Evolutionary conservation across 163 green algal genomes (phyloP), one percentile per base, ranked within the genome.

Genomic region (Chlamydomonas reinhardtii): DNA sequence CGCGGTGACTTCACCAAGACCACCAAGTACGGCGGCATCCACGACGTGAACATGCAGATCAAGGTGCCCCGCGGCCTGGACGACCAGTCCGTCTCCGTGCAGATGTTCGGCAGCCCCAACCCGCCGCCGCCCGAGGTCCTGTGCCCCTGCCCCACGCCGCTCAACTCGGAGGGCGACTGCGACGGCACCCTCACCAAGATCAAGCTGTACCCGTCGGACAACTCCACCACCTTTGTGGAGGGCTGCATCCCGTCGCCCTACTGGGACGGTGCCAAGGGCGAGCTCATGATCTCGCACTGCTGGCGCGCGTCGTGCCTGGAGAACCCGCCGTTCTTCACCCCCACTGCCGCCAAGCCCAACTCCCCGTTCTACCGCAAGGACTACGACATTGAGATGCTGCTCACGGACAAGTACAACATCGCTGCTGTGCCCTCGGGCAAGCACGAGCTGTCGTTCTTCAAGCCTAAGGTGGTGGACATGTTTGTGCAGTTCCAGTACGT

Each of bases 21-120:
- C 31, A 31, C 29, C 31, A 31, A 31, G 16, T 16, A 29, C 70
- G 35, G 59, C 31, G 61, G 72, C 39, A 75, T 87, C 71, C 56
- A 74, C 4, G 73, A 59, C 11, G 37, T 87, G 29, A 71, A 87
- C 71, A 24, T 87, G 71, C 62, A 82, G 61, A 87, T 87, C 39
- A 27, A 75, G 32, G 82, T 87, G 29, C 82, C 82, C 20, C 24
- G 68, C 27, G 82, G 71, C 39, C n/a, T 87, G 82, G 82, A 87
- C 61, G 82, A 87, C 39, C 82, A 87, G 61, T 87, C 82, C 2
- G 82, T 87, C 5, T 82, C 82, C 12, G 82, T 87, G 31, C 82
- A 87, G 82, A 87, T 87, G 82, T 87, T 87, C 43, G 82, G 82
- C 25, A 52, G 31, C 34, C 82, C 82, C 82, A 87, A 87, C 72